Evolutionary conservation across 2,329 filamentous ascomycete species (phyloP).

Genomic region (Gnomoniopsis smithogilvyi): DNA sequence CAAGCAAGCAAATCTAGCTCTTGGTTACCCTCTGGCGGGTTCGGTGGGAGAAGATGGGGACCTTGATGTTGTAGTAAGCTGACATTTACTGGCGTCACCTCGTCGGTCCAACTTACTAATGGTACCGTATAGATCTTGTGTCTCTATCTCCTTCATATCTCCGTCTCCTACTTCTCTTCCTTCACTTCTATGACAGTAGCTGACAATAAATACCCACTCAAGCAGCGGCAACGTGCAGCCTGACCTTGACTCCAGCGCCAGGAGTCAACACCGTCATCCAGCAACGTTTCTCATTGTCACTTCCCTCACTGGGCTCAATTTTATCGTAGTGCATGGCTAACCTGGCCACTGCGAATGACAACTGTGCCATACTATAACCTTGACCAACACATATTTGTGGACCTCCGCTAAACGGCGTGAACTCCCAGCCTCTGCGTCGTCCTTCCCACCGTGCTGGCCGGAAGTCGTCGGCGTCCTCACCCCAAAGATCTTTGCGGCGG

Average conservation of each 20-base stretch:
- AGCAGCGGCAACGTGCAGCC: background rate
- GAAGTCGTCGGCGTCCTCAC: background rate
- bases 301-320: background rate
- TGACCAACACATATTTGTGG: background rate
- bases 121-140: too few species aligned
- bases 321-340: background rate
- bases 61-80: too few species aligned
- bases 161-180: too few species aligned
- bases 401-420: background rate
- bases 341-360: background rate
- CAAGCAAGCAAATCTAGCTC: too few species aligned
- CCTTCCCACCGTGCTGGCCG: constrained; percentile 1
- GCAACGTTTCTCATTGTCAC: background rate
- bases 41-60: too few species aligned
- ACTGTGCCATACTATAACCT: background rate
- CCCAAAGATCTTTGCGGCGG: background rate
- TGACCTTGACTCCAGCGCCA: background rate
- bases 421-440: background rate
- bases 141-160: too few species aligned
- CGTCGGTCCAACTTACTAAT: too few species aligned
- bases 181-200: background rate
- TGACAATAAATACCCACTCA: background rate
- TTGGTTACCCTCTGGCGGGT: too few species aligned
- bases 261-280: background rate
- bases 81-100: too few species aligned